Evolutionary conservation across 139 green algal genomes (phyloP), one percentile per base, ranked within the genome.

Genomic region (Chlorella vulgaris): DNA sequence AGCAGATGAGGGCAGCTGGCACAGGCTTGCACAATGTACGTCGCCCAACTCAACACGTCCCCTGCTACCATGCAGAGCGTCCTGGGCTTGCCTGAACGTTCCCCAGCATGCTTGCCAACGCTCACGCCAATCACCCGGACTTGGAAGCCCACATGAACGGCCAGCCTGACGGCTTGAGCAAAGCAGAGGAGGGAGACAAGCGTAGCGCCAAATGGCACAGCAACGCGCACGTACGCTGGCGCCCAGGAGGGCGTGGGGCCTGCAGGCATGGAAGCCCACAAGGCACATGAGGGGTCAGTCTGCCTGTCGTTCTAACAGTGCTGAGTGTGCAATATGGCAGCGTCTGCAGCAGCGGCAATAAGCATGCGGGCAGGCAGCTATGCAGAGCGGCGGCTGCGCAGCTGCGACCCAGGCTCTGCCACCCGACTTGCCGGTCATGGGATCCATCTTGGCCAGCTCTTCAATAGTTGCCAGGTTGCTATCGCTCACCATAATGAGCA

Each of bases 131-230:
- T 10, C 4, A 73, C 66, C 21, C 66, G 66, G 13, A 73, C 26
- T 8, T 53, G 50, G 66, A 73, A 73, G 2, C 70, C 73, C 2
- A 79, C 50, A 53, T 79, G 73, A 33, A 79, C 73, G 13, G 73
- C 73, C 53, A 79, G 73, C 7, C 73, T 33, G 35, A 79, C 73
- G 35, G 73, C 58, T 35, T 79, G 73, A 8, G 51, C 73, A 38
- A 79, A 79, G 73, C 73, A 79, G 15, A 79, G 73, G 42, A 79
- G 73, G 36, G 73, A 67, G 33, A 79, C 22, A 26, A 79, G 73
- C 35, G 53, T 69, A 2, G 73, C 73, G 35, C 73, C 73, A 55
- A 79, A 79, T 18, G 73, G 73, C 8, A 79, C 53, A 2, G 73
- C 73, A 22, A 79, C 53, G 0, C 58, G 58, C 35, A 79, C 73